Base-by-base conservation (phyloP, 768 basidiomycete species). In the Porpolomopsis calyptriformis region DNA sequence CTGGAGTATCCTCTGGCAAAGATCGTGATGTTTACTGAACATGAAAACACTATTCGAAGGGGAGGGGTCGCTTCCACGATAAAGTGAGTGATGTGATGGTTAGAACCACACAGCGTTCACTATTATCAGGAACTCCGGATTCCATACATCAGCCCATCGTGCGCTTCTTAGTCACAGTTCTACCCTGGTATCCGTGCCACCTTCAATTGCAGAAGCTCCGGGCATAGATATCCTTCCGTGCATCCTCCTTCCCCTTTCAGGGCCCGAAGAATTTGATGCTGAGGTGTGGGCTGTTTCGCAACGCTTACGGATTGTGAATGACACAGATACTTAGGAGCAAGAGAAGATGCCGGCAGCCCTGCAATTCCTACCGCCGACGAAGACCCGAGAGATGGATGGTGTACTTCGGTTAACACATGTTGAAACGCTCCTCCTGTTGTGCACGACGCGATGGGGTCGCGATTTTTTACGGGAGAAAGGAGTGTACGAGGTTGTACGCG, bases 261-360 rank as follows among this genome's bases (percentile, higher is more conserved):
- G 94, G 4, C 85, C 91, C 1, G 96, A 98, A 62, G 96, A 98
- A 63, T 82, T 88, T 49, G 92, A 96, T 47, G 70, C 94, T 1
- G 93, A 97, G 50, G 89, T 88, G 33, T 27, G 9, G n/a, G 2
- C 22, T 26, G 25, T 36, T 25, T 24, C 31, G 27, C 20, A 19
- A 26, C 25, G 31, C 22, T 26, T 25, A 39, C 34, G 9, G 20
- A 23, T 39, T 19, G 6, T 48, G 24, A 26, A 36, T 12, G 36
- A 40, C 23, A 36, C 19, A 37, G 22, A 24, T 23, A 16, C 34
- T 27, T 56, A 94, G 85, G 88, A 89, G 34, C 85, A 90, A 68
- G 96, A 99, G 53, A 79, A 78, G 35, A 72, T 99, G 0, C 91
- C 85, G 0, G 66, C 78, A 10, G 75, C 83, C 0, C 69, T 97